Base-by-base conservation (phyloP, 148 eudicot species). In the Chenopodium formosanum region DNA sequence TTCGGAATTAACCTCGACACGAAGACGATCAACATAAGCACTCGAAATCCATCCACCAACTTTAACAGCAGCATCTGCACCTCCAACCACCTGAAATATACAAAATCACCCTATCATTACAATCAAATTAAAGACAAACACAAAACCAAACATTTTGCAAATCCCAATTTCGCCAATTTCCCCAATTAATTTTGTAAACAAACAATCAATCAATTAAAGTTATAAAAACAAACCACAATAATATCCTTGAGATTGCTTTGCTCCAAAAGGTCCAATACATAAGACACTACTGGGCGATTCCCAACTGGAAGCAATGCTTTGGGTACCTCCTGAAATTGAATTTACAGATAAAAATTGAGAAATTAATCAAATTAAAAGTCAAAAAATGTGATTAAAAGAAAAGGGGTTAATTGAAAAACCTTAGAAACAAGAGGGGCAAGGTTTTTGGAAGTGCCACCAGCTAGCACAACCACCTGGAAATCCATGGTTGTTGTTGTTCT, bases 401-500 rank as follows among this genome's bases (percentile, higher is more conserved):
- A 14, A 29, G 72, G 69, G 50, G 48, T 79, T 23, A 7, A 8
- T 44, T 7, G 69, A 31, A 46, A 29, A 66, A 96, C 98, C 95
- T 94, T 85, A 71, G 99, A 96, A 70, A 94, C 94, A 25, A 96
- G 97, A 88, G 98, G 99, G 22, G 82, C 83, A 44, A 96, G 94
- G 11, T 85, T 86, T 76, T 92, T 94, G 46, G 93, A 92, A 80
- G 93, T 87, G 67, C 98, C 99, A 22, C 99, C 99, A n/a, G 99
- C 99, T 32, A 96, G 83, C 10, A 96, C 99, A 27, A 96, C 97
- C 69, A 94, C 99, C 82, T 96, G 99, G 82, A 96, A 96, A 91
- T 96, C 99, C 98, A 96, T 96, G 13, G 23, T 68, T 53, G 44
- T 40, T 40, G 44, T 58, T 78, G 56, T 56, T 56, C 62, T 14